Percentiles rank a stretch among this genome's conserved stretches.
phyloP scores from a whole-genome alignment of 164 flowering plant genomes.

The Stephania japonica region DNA sequence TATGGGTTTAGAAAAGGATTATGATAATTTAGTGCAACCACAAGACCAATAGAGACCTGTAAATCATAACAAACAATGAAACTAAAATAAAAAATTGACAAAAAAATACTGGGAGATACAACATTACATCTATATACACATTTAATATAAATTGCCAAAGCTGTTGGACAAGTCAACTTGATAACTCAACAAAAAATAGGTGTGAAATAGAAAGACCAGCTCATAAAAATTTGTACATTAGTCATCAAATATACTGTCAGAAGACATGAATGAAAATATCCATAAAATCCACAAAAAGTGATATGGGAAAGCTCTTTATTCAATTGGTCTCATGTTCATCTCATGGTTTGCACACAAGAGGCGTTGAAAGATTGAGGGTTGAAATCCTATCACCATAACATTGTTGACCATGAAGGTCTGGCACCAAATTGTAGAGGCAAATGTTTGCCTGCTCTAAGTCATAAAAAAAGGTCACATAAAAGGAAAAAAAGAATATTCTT shows the following conservation, averaged over 20 bases:
- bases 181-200: neutral
- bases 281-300: neutral
- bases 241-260: neutral
- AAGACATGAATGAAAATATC: neutral
- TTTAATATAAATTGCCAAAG: neutral
- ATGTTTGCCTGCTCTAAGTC: too few relatives aligned
- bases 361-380: too few relatives aligned
- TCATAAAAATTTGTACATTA: neutral
- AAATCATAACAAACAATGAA: conserved; percentile 6
- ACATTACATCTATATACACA: neutral
- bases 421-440: too few relatives aligned
- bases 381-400: too few relatives aligned
- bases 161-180: neutral
- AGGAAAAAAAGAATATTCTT: too few relatives aligned
- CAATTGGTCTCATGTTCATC: neutral
- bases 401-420: too few relatives aligned
- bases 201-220: neutral
- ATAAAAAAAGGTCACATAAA: too few relatives aligned
- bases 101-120: neutral
- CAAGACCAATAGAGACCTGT: conserved; percentile 88
- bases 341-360: too few relatives aligned
- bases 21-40: conserved; percentile 82
- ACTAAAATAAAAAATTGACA: neutral
- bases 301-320: neutral
- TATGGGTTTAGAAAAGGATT: conserved; percentile 89